Evolutionary conservation across 352 stramenopile genomes (phyloP).

Genomic region (Phytophthora cactorum): DNA sequence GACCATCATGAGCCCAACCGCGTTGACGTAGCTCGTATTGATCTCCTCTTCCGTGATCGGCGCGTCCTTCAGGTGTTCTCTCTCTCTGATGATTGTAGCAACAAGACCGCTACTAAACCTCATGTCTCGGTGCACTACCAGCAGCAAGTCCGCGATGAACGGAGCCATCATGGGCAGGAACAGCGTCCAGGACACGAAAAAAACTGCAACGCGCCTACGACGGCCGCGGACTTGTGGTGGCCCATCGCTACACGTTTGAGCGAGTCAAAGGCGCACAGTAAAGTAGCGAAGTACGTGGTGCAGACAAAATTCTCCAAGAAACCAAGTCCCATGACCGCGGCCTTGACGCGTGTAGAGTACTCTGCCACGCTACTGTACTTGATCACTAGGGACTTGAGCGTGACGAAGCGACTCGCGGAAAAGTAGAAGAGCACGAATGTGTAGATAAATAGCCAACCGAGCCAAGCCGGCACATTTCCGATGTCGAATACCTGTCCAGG

Average conservation of each 20-base stretch:
- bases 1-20: no score
- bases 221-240: not conserved
- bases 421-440: constrained; percentile 26
- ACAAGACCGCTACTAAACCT: constrained; percentile 14
- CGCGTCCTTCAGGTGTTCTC: not conserved
- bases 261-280: constrained; percentile 29
- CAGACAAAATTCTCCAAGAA: constrained; percentile 38
- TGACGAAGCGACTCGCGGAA: constrained; percentile 22
- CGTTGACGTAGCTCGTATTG: no score
- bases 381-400: constrained; percentile 21
- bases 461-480: constrained; percentile 1
- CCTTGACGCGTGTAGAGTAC: constrained; percentile 17
- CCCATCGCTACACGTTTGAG: constrained; percentile 7
- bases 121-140: constrained; percentile 25
- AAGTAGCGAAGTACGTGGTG: constrained; percentile 30
- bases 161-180: constrained; percentile 31
- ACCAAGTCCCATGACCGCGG: constrained; percentile 23
- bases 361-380: constrained; percentile 24
- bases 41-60: no score
- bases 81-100: not conserved
- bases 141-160: constrained; percentile 31
- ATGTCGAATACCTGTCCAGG: no score
- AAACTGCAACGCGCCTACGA: constrained; percentile 7
- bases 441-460: constrained; percentile 33
- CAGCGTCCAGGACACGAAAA: constrained; percentile 14